Conservation (phyloP, 2,329 filamentous ascomycete species). For the Fusarium virguliforme region DNA sequence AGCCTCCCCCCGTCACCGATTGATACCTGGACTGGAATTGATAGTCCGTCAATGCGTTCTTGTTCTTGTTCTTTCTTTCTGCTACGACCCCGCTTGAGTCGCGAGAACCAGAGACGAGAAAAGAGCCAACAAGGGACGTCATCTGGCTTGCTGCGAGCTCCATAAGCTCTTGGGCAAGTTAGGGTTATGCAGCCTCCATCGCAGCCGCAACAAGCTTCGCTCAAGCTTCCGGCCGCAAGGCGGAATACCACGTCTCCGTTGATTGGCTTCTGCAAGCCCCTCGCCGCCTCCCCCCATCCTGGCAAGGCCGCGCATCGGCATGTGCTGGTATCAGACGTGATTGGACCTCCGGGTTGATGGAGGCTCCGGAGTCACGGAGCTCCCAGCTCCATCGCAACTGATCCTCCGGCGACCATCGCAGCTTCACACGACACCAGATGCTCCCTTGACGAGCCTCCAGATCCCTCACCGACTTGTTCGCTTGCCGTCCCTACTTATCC, state of each 20-base stretch:
- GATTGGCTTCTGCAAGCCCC: constrained; percentile 40
- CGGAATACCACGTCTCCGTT: constrained; percentile 31
- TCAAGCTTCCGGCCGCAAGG: constrained; percentile 34
- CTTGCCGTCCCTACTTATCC: constrained; percentile 22
- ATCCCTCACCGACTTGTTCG: constrained; percentile 42
- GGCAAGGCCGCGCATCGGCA: constrained; percentile 40
- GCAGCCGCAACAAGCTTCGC: constrained; percentile 34
- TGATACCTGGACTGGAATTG: constrained; percentile 40
- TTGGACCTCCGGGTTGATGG: constrained; percentile 51
- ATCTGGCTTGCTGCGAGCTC: constrained; percentile 31
- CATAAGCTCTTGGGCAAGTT: constrained; percentile 20
- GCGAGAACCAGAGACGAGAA: constrained; percentile 28
- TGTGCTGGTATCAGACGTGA: constrained; percentile 48
- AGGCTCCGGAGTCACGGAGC: constrained; percentile 52
- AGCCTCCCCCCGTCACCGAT: constrained; percentile 43
- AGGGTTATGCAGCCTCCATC: constrained; percentile 17
- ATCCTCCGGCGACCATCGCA: constrained; percentile 38
- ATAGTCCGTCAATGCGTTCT: constrained; percentile 38
- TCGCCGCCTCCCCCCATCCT: constrained; percentile 40
- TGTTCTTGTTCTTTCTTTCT: not conserved
- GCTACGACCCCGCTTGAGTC: constrained; percentile 4
- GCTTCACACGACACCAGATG: constrained; percentile 35
- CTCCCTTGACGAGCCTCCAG: constrained; percentile 16
- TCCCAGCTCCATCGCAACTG: constrained; percentile 37
- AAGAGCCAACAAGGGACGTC: constrained; percentile 44